Evolutionary conservation across 108 stramenopile species (phyloP).

Genomic region (Cyclotella sp.): DNA sequence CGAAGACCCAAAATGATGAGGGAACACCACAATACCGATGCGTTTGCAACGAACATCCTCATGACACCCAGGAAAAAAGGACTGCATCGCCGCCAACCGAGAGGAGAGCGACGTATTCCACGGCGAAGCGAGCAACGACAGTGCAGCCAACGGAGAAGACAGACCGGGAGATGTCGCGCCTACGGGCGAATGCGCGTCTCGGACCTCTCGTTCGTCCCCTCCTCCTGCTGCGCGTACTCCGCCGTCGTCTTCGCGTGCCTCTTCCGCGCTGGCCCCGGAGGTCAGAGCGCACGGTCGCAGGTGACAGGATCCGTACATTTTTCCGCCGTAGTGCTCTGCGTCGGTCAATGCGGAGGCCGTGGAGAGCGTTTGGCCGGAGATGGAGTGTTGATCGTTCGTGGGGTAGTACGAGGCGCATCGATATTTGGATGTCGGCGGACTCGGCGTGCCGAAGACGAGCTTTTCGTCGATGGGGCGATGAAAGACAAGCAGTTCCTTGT

Average conservation of each 20-base stretch:
- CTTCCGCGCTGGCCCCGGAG: background rate
- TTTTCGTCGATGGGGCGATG: constrained; percentile 13
- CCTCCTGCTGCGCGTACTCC: background rate
- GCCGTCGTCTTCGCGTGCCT: constrained; percentile 4
- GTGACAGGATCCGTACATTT: constrained; percentile 12
- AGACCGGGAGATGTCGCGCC: background rate
- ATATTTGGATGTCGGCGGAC: background rate
- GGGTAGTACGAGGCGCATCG: background rate
- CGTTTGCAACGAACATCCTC: constrained; percentile 11
- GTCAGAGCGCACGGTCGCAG: background rate
- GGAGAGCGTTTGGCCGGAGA: constrained; percentile 28
- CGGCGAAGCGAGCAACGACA: background rate
- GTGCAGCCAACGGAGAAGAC: background rate
- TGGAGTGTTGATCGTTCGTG: constrained; percentile 13
- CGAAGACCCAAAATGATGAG: background rate
- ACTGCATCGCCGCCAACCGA: background rate
- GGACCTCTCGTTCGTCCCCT: background rate
- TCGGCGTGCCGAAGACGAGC: no score
- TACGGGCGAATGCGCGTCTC: no score
- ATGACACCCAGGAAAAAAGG: background rate
- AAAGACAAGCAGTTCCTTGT: constrained; percentile 47
- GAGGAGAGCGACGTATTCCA: background rate
- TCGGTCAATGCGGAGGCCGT: constrained; percentile 45
- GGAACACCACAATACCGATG: constrained; percentile 11
- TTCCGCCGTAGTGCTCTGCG: constrained; percentile 13